Base-by-base conservation (phyloP, 176 grass and related monocot species). In the Chloris gayana region DNA sequence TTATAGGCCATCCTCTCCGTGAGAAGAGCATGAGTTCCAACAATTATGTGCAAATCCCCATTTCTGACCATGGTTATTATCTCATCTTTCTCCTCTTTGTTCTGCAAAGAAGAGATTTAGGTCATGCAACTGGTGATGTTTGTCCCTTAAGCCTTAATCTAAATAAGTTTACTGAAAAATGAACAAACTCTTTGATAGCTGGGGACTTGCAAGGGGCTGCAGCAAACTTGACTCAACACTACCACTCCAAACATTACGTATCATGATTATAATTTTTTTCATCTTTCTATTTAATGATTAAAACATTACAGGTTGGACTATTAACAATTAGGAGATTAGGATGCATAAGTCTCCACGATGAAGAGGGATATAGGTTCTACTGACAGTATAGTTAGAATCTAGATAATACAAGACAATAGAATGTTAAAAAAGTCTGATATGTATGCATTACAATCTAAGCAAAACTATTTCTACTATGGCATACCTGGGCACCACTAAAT, bases 21-120 rank as follows among this genome's bases (percentile, higher is more conserved):
- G 82, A 98, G 92, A 88, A 98, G 78, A 56, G 88, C 89, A 87
- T 98, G 95, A 75, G 95, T 98, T 76, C 95, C 95, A 85, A 98
- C 87, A 83, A 94, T 80, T 25, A 98, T 92, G 63, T 92, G 87
- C 70, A 98, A 81, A 64, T 91, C 72, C 12, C 95, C 95, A 66
- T 72, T 87, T 79, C 80, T 94, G 45, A 98, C 91, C 83, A 78
- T 90, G 72, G 83, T 79, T 74, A 94, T 47, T 73, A 89, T 81
- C 68, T 87, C 83, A 83, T 94, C 87, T 80, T 94, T 98, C 68
- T 98, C 89, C 38, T 76, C 69, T 72, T 94, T 90, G 31, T 62
- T 91, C 95, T 98, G 88, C 66, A 91, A 70, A 76, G 67, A 69
- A 69, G 38, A 87, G 46, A 73, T 56, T 79, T 54, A 56, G 10